Base-by-base conservation (phyloP, 805 yeast genomes). In the Nakazawaea ambrosiae region DNA sequence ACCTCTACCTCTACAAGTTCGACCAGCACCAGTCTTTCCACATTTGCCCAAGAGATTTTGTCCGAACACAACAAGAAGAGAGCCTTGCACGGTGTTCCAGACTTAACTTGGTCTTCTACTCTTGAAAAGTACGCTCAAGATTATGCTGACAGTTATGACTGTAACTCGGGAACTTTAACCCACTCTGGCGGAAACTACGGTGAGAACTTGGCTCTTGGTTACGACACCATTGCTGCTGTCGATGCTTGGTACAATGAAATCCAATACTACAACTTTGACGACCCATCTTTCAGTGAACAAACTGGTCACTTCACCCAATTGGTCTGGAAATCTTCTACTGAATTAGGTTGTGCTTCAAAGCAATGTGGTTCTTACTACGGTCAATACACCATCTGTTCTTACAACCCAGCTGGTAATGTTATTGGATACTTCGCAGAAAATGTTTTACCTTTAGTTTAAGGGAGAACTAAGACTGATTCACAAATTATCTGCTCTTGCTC, bases 261-360 rank as follows among this genome's bases (percentile, higher is more conserved):
- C 46, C 40, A 49, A 9, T 42, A 54, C 36, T 83, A 81, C 60
- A 61, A 73, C 57, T 81, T 57, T 60, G 51, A 58, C 33, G 57
- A 70, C 35, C 75, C 78, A 20, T 78, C 74, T 40, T 65, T 59
- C 47, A 66, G 66, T 39, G 65, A 59, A 39, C 66, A 66, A 14
- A 71, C 75, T 14, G 85, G 85, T 39, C 94, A 83, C 54, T 83
- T 83, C 63, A 81, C 90, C 12, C 90, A 83, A 59, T 51, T 81
- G 24, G 72, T 83, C 19, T 83, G 94, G 94, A 72, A 72, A 44
- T 49, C 66, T 6, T 61, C 82, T 28, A 59, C 73, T 7, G 58
- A 71, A 46, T 57, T 83, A 15, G 94, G 92, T 34, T 83, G 94
- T 66, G 86, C 76, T 37, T 55, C 53, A 42, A 68, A 71, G 28